Evolutionary conservation across 305 asterid genomes (phyloP).

Genomic region (Fraxinus dipetala): DNA sequence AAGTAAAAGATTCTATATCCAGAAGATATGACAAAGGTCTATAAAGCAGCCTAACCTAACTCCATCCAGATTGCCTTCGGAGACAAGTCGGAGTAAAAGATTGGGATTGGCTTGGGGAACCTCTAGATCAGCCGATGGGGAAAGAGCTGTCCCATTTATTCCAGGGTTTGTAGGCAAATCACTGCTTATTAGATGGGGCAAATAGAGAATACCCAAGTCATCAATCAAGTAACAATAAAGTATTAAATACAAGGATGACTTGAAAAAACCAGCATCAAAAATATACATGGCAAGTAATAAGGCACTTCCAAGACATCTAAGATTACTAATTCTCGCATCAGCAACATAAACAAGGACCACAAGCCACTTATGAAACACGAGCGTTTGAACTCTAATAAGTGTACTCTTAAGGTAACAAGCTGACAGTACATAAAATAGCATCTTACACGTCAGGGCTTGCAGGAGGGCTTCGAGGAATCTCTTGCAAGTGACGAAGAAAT

Average conservation of each 20-base stretch:
- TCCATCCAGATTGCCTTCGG: constrained; percentile 74
- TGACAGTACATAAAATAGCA: constrained; percentile 16
- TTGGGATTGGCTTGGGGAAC: constrained; percentile 54
- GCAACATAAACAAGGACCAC: constrained; percentile 1
- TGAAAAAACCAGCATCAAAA: constrained; percentile 16
- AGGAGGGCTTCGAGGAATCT: constrained; percentile 94
- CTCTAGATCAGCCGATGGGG: constrained; percentile 42
- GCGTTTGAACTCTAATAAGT: constrained; percentile 17
- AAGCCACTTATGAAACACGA: constrained; percentile 15
- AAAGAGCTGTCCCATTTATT: constrained; percentile 56
- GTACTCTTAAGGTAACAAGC: constrained; percentile 12
- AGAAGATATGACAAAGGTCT: constrained; percentile 13
- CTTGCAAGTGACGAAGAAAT: constrained; percentile 92
- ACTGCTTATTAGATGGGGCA: constrained; percentile 43
- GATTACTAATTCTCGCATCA: background rate
- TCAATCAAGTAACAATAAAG: constrained; percentile 21
- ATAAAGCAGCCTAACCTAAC: constrained; percentile 63
- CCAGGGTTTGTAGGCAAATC: constrained; percentile 49
- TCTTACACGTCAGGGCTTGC: constrained; percentile 93
- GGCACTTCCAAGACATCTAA: constrained; percentile 9
- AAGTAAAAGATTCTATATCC: constrained; percentile 16
- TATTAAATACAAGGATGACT: constrained; percentile 14
- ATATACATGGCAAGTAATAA: constrained; percentile 2
- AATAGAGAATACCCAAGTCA: constrained; percentile 19
- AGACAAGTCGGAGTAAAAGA: constrained; percentile 66